phyloP scores from a whole-genome alignment of 2,329 filamentous ascomycete genomes.

The Colletotrichum australisinense region DNA sequence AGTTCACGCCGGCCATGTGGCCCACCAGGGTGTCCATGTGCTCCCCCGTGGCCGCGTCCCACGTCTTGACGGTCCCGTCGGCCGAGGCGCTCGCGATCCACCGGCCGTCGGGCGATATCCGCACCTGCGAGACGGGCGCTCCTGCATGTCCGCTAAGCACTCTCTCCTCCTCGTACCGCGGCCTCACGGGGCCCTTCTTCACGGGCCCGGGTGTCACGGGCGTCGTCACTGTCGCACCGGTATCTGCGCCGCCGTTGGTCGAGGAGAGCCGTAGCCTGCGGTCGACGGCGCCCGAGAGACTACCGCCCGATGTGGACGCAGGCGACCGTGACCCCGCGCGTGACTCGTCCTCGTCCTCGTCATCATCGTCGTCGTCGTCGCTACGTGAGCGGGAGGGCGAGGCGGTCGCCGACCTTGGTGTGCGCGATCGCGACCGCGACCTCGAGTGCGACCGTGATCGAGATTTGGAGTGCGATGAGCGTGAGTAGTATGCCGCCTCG shows the following conservation, averaged over 20 bases:
- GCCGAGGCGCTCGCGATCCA: conserved; percentile 93
- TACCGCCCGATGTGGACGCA: conserved; percentile 42
- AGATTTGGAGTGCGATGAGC: conserved; percentile 37
- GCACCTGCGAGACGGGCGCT: conserved; percentile 80
- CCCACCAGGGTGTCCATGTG: conserved; percentile 92
- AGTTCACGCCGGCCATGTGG: conserved; percentile 92
- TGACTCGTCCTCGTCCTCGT: conserved; percentile 32
- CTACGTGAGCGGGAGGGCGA: conserved; percentile 44
- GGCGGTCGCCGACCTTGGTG: conserved; percentile 33
- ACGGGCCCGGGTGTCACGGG: conserved; percentile 37
- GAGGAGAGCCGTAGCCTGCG: conserved; percentile 34
- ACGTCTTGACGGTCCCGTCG: conserved; percentile 91
- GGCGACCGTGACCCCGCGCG: conserved; percentile 47
- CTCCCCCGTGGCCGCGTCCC: conserved; percentile 81
- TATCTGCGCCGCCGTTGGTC: conserved; percentile 41
- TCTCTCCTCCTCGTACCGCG: conserved; percentile 46
- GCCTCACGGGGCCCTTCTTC: conserved; percentile 28
- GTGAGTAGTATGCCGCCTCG: conserved; percentile 36
- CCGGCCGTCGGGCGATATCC: conserved; percentile 89
- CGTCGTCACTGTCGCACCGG: conserved; percentile 39
- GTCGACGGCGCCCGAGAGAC: conserved; percentile 33
- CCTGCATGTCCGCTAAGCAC: conserved; percentile 82
- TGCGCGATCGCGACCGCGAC: conserved; percentile 39
- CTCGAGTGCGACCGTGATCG: conserved; percentile 39
- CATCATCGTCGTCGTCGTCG: conserved; percentile 1